Percentiles rank a stretch among this genome's conserved stretches.
Evolutionary conservation across 768 basidiomycete species (phyloP).

Genomic region (Boletus pseudopeckii): DNA sequence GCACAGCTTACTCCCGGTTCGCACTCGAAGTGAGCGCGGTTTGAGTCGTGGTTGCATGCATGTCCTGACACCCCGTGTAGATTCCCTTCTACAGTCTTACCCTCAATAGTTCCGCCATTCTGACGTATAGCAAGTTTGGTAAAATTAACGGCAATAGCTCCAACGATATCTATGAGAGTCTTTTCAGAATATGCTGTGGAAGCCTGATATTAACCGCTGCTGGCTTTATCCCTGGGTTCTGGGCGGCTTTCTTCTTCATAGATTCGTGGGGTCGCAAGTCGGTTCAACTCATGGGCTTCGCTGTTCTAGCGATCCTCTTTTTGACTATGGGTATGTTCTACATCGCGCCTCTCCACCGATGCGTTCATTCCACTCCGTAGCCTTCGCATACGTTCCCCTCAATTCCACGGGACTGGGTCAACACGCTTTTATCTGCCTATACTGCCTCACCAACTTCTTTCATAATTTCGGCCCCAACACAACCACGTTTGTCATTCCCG

Average conservation of each 20-base stretch:
- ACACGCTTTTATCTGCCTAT: constrained; percentile 45
- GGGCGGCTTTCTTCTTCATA: constrained; percentile 59
- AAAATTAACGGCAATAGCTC: constrained; percentile 30
- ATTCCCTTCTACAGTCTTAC: constrained; percentile 87
- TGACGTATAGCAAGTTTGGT: constrained; percentile 68
- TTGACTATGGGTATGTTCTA: constrained; percentile 56
- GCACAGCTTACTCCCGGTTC: constrained; percentile 82
- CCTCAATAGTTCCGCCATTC: constrained; percentile 74
- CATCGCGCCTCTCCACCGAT: background rate
- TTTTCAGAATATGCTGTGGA: constrained; percentile 22
- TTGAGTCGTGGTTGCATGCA: background rate
- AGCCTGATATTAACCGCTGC: constrained; percentile 16
- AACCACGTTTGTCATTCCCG: constrained; percentile 73
- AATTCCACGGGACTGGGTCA: constrained; percentile 47
- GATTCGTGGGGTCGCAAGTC: constrained; percentile 71
- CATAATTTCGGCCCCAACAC: constrained; percentile 37
- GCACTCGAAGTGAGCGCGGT: constrained; percentile 64
- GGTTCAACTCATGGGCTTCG: constrained; percentile 76
- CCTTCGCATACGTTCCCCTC: constrained; percentile 61
- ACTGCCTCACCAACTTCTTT: constrained; percentile 18
- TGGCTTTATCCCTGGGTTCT: constrained; percentile 49
- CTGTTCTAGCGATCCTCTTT: constrained; percentile 61
- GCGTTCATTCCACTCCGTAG: constrained; percentile 29
- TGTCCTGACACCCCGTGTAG: constrained; percentile 31
- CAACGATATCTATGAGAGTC: constrained; percentile 19